Evolutionary conservation across 106 monocot genomes (phyloP).

Genomic region (Phalaenopsis aphrodite): DNA sequence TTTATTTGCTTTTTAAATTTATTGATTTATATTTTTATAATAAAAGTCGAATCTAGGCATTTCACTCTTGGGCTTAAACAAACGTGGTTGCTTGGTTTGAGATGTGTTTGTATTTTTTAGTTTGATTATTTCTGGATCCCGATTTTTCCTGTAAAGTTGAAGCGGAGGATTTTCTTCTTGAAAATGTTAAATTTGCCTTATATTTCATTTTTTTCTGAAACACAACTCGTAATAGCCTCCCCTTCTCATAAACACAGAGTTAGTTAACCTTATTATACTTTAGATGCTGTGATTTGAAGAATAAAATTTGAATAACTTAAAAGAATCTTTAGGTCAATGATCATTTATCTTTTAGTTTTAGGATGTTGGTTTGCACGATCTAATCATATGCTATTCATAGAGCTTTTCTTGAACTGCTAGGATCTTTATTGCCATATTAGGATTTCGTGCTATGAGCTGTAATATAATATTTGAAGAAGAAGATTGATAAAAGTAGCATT

Average conservation of each 20-base stretch:
- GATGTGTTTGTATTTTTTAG: neutral
- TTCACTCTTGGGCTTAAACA: neutral
- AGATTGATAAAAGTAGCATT: neutral
- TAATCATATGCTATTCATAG: neutral
- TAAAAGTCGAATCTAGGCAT: neutral
- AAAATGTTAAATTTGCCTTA: neutral
- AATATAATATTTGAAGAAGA: neutral
- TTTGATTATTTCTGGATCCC: neutral
- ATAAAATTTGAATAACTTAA: neutral
- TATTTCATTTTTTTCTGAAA: neutral
- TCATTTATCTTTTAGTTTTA: neutral
- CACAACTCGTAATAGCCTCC: neutral
- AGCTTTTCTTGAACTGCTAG: neutral
- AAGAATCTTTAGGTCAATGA: neutral
- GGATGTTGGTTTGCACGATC: neutral
- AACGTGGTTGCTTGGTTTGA: neutral
- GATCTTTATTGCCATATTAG: neutral
- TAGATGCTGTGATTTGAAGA: neutral
- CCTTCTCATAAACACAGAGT: too few species aligned
- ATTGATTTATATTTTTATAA: neutral
- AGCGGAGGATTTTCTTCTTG: neutral
- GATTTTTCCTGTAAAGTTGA: neutral
- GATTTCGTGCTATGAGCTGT: neutral
- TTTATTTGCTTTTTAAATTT: neutral
- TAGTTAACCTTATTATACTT: neutral